A percentile compares a stretch with the other conserved stretches of the same genome.
Evolutionary conservation across 306 rosid genomes (phyloP).

Genomic region (Styphnolobium japonicum): DNA sequence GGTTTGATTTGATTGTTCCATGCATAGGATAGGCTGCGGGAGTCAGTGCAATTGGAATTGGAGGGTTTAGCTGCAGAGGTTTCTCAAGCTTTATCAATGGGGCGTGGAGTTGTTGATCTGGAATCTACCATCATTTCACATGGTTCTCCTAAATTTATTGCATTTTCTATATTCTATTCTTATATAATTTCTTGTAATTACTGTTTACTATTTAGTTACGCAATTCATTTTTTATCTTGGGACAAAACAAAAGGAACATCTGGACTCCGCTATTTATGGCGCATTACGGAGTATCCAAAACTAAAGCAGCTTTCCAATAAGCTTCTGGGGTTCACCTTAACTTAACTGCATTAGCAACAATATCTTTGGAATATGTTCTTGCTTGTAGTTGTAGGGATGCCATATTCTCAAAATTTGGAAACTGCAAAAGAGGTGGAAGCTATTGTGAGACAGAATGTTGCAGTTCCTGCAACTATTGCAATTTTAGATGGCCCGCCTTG

Average conservation of each 20-base stretch:
- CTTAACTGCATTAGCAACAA: background rate
- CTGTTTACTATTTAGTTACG: background rate
- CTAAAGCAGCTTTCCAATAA: background rate
- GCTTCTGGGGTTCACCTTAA: background rate
- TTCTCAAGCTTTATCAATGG: slow-evolving; percentile 68
- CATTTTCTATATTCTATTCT: background rate
- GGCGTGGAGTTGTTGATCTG: slow-evolving; percentile 79
- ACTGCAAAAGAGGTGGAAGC: slow-evolving; percentile 85
- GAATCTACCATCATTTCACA: slow-evolving; percentile 94
- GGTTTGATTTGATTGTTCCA: background rate
- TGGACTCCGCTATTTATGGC: too few relatives aligned
- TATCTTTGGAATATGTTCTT: slow-evolving; percentile 4
- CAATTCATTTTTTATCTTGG: background rate
- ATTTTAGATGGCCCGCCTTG: slow-evolving; percentile 86
- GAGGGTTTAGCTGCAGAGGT: slow-evolving; percentile 65
- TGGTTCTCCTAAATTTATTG: slow-evolving; percentile 37
- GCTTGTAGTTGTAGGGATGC: slow-evolving; percentile 84
- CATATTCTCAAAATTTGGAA: slow-evolving; percentile 84
- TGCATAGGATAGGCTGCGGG: slow-evolving; percentile 27
- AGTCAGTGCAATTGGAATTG: slow-evolving; percentile 16
- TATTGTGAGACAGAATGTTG: slow-evolving; percentile 70
- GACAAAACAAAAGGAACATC: too few relatives aligned
- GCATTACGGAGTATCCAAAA: too few relatives aligned
- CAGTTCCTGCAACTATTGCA: slow-evolving; percentile 96
- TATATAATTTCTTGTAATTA: background rate